Evolutionary conservation across 768 basidiomycete species (phyloP).

Genomic region (Suillus hirtellus): DNA sequence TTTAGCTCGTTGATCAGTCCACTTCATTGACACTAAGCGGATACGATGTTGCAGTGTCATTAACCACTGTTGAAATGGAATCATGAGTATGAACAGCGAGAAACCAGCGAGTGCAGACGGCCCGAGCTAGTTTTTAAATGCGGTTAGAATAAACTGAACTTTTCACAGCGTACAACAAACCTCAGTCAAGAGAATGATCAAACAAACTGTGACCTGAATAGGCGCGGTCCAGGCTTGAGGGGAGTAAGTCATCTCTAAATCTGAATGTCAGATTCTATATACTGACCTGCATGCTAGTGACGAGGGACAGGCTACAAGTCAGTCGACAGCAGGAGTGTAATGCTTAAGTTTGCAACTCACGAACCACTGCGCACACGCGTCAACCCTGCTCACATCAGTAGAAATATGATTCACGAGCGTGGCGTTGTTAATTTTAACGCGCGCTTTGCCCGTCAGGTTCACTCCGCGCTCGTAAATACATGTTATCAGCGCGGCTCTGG

Average conservation of each 20-base stretch:
- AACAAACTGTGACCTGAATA: slow-evolving; percentile 59
- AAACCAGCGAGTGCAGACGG: slow-evolving; percentile 73
- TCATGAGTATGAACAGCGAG: slow-evolving; percentile 60
- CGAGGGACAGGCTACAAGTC: neutral
- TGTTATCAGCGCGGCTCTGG: slow-evolving; percentile 64
- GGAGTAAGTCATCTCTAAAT: slow-evolving; percentile 3
- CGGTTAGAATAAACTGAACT: neutral
- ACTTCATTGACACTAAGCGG: slow-evolving; percentile 55
- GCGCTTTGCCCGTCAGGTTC: slow-evolving; percentile 62
- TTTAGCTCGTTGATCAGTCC: slow-evolving; percentile 64
- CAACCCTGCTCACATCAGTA: slow-evolving; percentile 66
- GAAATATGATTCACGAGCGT: slow-evolving; percentile 61
- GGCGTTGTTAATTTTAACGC: slow-evolving; percentile 61
- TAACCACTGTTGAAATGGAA: slow-evolving; percentile 62
- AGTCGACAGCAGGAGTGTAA: neutral
- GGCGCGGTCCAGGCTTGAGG: slow-evolving; percentile 63
- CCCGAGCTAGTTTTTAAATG: slow-evolving; percentile 48
- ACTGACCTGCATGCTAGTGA: slow-evolving; percentile 42
- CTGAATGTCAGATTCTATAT: neutral
- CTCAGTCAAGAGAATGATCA: slow-evolving; percentile 60
- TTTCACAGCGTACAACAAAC: slow-evolving; percentile 30
- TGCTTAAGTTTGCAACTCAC: slow-evolving; percentile 38
- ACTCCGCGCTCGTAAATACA: slow-evolving; percentile 73
- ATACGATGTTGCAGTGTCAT: slow-evolving; percentile 60
- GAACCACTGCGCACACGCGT: slow-evolving; percentile 72